A percentile compares a stretch with the other conserved stretches of the same genome.
Evolutionary conservation across 2,329 filamentous ascomycete genomes (phyloP).

Genomic region (Venturia carpophila): DNA sequence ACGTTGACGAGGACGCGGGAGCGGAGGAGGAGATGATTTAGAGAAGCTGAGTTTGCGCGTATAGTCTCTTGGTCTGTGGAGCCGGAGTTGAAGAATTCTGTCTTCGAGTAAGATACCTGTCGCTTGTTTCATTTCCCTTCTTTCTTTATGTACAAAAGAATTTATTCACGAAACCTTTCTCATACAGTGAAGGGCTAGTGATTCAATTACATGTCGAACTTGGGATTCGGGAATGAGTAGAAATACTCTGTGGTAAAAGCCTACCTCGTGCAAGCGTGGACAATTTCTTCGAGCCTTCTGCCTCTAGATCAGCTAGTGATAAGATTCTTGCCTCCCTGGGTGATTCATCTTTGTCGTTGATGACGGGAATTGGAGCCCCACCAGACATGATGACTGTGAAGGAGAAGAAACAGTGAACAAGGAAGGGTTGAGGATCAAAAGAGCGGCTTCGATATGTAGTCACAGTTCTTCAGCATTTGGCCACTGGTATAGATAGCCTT

Average conservation of each 20-base stretch:
- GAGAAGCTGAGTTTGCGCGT: background rate
- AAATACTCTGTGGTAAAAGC: background rate
- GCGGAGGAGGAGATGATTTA: background rate
- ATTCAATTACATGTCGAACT: no score
- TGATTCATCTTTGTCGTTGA: constrained; percentile 12
- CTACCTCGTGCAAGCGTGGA: constrained; percentile 2
- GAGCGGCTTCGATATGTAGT: background rate
- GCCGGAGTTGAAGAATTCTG: constrained; percentile 15
- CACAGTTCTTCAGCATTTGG: background rate
- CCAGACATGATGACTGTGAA: background rate
- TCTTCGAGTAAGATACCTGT: background rate
- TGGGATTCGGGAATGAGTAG: no score
- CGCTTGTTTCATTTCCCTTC: background rate
- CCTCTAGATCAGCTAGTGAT: constrained; percentile 11
- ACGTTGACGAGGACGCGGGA: constrained; percentile 14
- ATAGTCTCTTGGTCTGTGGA: constrained; percentile 9
- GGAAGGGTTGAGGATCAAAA: background rate
- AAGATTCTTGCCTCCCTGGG: constrained; percentile 10
- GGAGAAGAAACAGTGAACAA: background rate
- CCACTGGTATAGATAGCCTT: background rate
- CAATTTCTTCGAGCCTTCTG: constrained; percentile 14
- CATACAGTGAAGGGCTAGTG: no score
- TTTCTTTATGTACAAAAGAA: background rate
- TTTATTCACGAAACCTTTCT: no score
- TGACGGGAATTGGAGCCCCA: constrained; percentile 2